Evolutionary conservation across 176 grass and related monocot genomes (phyloP).

Genomic region (Bromus sterilis): DNA sequence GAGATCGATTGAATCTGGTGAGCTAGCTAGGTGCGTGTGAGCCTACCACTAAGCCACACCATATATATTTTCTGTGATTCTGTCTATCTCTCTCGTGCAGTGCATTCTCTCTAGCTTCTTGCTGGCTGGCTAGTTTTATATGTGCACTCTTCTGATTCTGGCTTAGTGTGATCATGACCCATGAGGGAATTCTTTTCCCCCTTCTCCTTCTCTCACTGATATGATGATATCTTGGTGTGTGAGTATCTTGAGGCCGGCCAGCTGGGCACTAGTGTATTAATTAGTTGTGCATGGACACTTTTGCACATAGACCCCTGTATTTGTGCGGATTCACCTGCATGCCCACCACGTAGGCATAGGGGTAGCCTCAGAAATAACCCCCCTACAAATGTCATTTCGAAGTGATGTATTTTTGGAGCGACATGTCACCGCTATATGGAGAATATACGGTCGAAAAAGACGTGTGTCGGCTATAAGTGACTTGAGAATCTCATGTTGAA

Average conservation of each 20-base stretch:
- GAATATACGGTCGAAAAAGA: neutral
- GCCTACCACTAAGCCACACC: neutral
- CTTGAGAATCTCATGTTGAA: neutral
- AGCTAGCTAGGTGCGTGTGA: neutral
- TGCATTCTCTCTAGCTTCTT: neutral
- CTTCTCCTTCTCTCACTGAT: neutral
- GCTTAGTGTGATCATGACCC: neutral
- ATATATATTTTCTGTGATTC: neutral
- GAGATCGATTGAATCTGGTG: neutral
- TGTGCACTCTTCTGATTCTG: neutral
- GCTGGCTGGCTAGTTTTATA: neutral
- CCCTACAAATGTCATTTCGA: neutral
- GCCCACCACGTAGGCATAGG: neutral
- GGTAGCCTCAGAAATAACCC: neutral
- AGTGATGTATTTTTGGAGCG: neutral
- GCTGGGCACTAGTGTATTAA: slow-evolving; percentile 1
- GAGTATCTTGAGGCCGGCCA: neutral
- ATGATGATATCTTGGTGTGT: neutral
- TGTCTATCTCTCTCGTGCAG: neutral
- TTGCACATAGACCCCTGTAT: neutral
- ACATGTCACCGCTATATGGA: neutral
- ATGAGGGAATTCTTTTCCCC: neutral
- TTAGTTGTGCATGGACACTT: neutral
- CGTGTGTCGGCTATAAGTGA: neutral
- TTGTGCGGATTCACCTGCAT: neutral